Evolutionary conservation across 2,329 filamentous ascomycete genomes (phyloP), one percentile per base, ranked within the genome.

Genomic region (Elsinoe arachidis): DNA sequence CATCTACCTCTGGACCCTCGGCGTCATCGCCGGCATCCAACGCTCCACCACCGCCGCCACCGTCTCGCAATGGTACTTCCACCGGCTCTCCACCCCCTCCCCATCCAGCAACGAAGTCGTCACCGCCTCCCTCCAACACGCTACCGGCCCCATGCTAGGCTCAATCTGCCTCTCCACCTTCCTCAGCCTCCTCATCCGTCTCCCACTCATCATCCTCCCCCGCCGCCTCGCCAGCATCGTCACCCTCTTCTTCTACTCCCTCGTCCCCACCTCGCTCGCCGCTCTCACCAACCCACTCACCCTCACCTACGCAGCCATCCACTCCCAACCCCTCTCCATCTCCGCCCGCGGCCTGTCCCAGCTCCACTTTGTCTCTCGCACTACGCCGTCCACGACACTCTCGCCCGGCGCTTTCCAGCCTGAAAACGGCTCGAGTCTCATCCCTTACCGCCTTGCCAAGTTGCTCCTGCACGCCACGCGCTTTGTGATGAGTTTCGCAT

Each of bases 51-150:
- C 92, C 12, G 92, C 90, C 21, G 93, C 93, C 10, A 96, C 92
- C 0, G 92, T 97, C 21, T 95, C 90, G 39, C 93, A 99, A 72
- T 99, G 93, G 93, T 99, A 99, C 73, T 99, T 97, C 72, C 92
- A 97, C 72, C 89, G 93, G 61, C 87, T 95, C 65, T 84, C 85
- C 3, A 81, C 85, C 10, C 90, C 92, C 4, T 78, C 86, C 7
- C 85, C 90, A 2, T 84, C 88, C 0, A 91, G 90, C 1, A 79
- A 80, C 58, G 86, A 91, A 57, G 86, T 97, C 49, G 90, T 97
- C 23, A 78, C 82, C 60, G 92, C 91, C 5, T 92, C 91, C 12
- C 76, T 96, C 44, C 78, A 79, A 52, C 93, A 99, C 73, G 86
- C 91, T 2, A 77, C 83, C 12, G 91, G 89, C 14, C 92, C 89